phyloP scores from a whole-genome alignment of 1,284 basidiomycete genomes.

The Pseudozyma sp. region DNA sequence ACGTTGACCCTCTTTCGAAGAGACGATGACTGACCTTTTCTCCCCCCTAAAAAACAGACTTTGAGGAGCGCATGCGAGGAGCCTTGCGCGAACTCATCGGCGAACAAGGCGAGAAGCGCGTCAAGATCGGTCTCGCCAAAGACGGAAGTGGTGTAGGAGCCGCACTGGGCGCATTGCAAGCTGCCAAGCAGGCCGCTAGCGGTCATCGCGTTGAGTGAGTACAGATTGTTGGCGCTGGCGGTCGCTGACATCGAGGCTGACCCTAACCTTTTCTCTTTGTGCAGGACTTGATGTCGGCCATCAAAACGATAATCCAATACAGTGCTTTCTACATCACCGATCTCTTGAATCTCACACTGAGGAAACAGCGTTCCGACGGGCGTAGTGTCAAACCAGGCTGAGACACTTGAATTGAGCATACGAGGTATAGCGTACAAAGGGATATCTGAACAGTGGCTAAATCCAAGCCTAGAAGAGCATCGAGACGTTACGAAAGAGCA shows the following conservation, averaged over 20 bases:
- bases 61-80: conserved; percentile 80
- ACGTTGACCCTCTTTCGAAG: background rate
- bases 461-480: no score
- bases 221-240: background rate
- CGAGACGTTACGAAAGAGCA: no score
- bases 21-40: background rate
- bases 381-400: no score
- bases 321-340: background rate
- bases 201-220: conserved; percentile 55
- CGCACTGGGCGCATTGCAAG: conserved; percentile 54
- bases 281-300: conserved; percentile 8
- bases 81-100: conserved; percentile 83
- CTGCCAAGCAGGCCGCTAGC: conserved; percentile 53
- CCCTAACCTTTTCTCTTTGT: background rate
- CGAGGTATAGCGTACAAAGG: conserved; percentile 11
- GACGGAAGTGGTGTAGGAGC: conserved; percentile 93
- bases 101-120: conserved; percentile 79
- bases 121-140: conserved; percentile 91
- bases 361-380: background rate
- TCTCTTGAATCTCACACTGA: background rate
- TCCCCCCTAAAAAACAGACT: conserved; percentile 76
- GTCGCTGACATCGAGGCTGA: background rate
- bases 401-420: conserved; percentile 2
- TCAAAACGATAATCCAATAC: background rate
- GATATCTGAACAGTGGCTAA: no score